These are phyloP conservation scores for Carex parvula DNA, from an alignment of 176 grass and related monocot species.

Conservation along the genomic window DNA sequence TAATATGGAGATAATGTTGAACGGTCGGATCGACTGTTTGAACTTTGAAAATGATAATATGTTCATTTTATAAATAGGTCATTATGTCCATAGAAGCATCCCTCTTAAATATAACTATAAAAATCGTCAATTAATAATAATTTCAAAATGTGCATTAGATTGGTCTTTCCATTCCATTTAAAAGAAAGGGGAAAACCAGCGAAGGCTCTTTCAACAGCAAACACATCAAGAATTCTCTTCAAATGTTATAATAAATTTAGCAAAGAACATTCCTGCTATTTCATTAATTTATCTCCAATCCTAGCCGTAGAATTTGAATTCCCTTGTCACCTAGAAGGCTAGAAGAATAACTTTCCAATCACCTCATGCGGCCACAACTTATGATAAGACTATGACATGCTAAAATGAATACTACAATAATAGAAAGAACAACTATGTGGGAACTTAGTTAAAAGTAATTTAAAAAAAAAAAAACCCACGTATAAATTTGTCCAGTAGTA, in stretches of 20 bases:
- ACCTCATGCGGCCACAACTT: neutral
- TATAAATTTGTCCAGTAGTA: slow-evolving; percentile 22
- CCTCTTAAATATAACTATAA: neutral
- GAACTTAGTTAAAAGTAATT: slow-evolving; percentile 30
- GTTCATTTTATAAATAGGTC: no score
- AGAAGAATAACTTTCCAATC: slow-evolving; percentile 12
- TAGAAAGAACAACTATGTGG: slow-evolving; percentile 23
- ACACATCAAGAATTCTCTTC: no score
- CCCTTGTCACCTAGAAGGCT: neutral
- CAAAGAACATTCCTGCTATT: slow-evolving; percentile 11
- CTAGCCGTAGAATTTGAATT: slow-evolving; percentile 26
- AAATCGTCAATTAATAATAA: neutral
- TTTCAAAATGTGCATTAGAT: neutral
- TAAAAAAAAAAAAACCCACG: slow-evolving; percentile 4
- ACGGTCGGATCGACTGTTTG: no score
- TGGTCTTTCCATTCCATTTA: neutral
- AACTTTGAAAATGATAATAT: no score
- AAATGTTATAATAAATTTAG: neutral
- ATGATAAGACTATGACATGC: slow-evolving; percentile 23
- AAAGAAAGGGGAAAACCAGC: neutral
- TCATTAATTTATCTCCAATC: slow-evolving; percentile 11
- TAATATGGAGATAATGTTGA: no score
- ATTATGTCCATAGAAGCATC: no score
- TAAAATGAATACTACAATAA: slow-evolving; percentile 21
- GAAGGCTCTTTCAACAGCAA: no score